Evolutionary conservation across 108 stramenopile species (phyloP).

Genomic region (Fistulifera pelliculosa): DNA sequence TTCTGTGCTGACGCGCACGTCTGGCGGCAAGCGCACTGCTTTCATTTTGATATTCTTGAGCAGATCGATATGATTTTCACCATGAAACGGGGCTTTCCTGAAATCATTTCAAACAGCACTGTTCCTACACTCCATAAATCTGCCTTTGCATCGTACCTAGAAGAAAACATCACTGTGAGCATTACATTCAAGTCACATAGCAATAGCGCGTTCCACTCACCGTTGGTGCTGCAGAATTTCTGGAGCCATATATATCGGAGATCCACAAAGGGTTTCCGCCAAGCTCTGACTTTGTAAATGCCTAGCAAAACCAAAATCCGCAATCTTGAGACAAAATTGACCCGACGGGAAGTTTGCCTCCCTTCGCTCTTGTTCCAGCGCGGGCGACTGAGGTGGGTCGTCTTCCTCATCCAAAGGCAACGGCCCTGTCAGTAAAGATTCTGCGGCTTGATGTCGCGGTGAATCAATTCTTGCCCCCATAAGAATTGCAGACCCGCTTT

Average conservation of each 20-base stretch:
- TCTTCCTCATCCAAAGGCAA: constrained; percentile 55
- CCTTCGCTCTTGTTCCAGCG: constrained; percentile 15
- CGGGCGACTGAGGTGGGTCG: constrained; percentile 42
- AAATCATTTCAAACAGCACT: constrained; percentile 95
- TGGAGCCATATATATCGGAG: constrained; percentile 97
- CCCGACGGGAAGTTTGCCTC: constrained; percentile 24
- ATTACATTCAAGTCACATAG: background rate
- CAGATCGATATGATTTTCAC: constrained; percentile 87
- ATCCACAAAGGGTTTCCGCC: constrained; percentile 97
- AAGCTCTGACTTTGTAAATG: constrained; percentile 83
- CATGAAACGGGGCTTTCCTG: constrained; percentile 83
- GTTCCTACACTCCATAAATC: constrained; percentile 97
- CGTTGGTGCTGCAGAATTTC: constrained; percentile 81
- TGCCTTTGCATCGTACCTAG: constrained; percentile 92
- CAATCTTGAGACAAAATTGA: constrained; percentile 81
- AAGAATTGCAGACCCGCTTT: constrained; percentile 82
- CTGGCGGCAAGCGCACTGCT: constrained; percentile 71
- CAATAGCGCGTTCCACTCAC: constrained; percentile 16
- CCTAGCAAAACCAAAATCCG: constrained; percentile 97
- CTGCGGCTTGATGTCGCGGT: constrained; percentile 96
- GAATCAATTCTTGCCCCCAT: constrained; percentile 78
- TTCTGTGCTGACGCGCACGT: constrained; percentile 71
- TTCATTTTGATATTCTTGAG: constrained; percentile 79
- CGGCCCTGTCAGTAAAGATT: constrained; percentile 86
- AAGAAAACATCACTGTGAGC: background rate